Conservation (phyloP, 495 filamentous ascomycete genomes). For the Daldinia bambusicola region DNA sequence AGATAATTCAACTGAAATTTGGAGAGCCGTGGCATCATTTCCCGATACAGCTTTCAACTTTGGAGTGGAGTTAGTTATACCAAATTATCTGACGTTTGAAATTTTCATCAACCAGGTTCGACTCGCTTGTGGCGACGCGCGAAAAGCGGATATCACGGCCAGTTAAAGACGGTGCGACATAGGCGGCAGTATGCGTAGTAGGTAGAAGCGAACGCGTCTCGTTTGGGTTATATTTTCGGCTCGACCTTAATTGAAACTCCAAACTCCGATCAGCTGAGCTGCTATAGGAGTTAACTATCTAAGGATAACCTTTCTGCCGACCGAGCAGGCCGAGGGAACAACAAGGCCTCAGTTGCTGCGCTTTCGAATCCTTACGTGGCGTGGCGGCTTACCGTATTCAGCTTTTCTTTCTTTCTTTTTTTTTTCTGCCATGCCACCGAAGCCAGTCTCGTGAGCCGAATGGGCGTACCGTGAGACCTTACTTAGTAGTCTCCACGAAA, state of each 20-base stretch:
- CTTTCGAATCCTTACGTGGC: conserved; percentile 33
- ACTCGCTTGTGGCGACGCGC: neutral
- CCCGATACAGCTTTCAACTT: neutral
- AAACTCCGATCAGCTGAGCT: conserved; percentile 24
- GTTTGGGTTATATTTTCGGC: neutral
- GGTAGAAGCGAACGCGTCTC: neutral
- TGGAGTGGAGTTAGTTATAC: neutral
- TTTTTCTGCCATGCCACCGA: conserved; percentile 15
- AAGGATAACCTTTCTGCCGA: conserved; percentile 4
- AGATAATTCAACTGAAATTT: neutral
- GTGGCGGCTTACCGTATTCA: conserved; percentile 29
- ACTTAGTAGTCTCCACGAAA: neutral
- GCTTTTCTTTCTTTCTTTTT: neutral
- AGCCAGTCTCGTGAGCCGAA: conserved; percentile 8
- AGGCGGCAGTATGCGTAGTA: neutral
- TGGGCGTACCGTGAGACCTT: conserved; percentile 23
- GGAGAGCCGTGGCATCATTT: neutral
- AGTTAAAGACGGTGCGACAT: neutral
- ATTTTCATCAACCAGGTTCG: neutral
- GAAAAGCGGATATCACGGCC: neutral
- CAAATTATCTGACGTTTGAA: neutral
- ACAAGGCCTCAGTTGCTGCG: conserved; percentile 6
- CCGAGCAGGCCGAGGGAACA: conserved; percentile 4
- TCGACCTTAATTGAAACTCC: conserved; percentile 10
- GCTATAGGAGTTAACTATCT: neutral